Base-by-base conservation (phyloP, 257 asterid genomes). In the Jacaranda copaia region DNA sequence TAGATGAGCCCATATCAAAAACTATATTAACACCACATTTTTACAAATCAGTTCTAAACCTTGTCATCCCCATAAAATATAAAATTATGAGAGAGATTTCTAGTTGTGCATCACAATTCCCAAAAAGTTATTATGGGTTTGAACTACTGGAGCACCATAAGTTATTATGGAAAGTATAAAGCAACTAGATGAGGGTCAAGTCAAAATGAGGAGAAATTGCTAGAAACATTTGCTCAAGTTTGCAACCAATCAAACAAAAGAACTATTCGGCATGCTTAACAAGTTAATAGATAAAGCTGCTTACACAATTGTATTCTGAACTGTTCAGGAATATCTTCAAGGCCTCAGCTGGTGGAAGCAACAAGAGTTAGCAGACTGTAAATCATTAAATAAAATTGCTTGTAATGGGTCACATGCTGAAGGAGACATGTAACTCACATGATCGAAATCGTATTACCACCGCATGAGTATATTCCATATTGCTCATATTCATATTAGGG, bases 381-480 rank as follows among this genome's bases (percentile, higher is more conserved):
- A n/a, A n/a, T 72, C 62, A 38, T 10, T 36, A 25, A 51, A 55
- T 71, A 15, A 43, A 76, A 19, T 32, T 39, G 48, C 76, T 48
- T 25, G 32, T 11, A 60, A 70, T 38, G 43, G 39, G 45, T 69
- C 25, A 55, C 3, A 13, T 66, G 60, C 59, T 32, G 71, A 68
- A 61, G 64, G 71, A 70, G 55, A 77, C 70, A 53, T 35, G 80
- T 69, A 78, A 57, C 94, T 85, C 80, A 92, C 96, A 77, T 85
- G 96, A 92, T 38, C 91, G 89, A 83, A 90, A 89, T 68, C 93
- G 85, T 81, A 91, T 84, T 49, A 88, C 93, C 43, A 60, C 82
- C 57, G 83, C 98, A 56, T 92, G 97, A 60, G 93, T 88, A 79
- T 89, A 93, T 77, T 85, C 94, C 25, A 36, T 75, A 65, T 56